Conservation (phyloP, 129 eudicot species). For the Chrysanthemum makinoi region DNA sequence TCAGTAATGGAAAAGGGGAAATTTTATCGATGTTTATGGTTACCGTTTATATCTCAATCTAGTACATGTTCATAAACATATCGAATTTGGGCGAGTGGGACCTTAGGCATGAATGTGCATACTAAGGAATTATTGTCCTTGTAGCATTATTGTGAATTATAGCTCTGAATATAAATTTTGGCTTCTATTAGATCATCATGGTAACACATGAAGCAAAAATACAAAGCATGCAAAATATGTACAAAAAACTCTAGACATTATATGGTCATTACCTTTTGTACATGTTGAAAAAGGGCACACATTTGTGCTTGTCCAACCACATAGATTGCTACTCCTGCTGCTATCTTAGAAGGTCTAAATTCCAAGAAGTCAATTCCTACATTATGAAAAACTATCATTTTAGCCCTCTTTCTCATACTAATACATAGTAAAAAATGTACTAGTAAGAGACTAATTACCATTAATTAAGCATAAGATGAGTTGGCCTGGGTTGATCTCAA, state of each 20-base stretch:
- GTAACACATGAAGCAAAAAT: constrained; percentile 17
- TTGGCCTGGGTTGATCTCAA: constrained; percentile 50
- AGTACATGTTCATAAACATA: background rate
- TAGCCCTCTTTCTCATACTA: constrained; percentile 16
- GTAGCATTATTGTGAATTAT: constrained; percentile 6
- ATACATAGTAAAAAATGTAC: background rate
- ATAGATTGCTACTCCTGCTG: constrained; percentile 77
- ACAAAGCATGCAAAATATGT: constrained; percentile 26
- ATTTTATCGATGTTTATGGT: background rate
- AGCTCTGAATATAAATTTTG: constrained; percentile 16
- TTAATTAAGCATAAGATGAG: constrained; percentile 50
- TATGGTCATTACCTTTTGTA: constrained; percentile 51
- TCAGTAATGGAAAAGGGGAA: background rate
- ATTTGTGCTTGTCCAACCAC: constrained; percentile 49
- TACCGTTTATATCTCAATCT: constrained; percentile 3
- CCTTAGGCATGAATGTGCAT: constrained; percentile 2
- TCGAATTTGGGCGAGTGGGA: constrained; percentile 18
- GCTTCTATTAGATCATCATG: constrained; percentile 23
- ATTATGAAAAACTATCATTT: constrained; percentile 30
- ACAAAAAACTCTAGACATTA: constrained; percentile 10
- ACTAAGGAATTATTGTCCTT: constrained; percentile 8
- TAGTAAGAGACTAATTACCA: constrained; percentile 34
- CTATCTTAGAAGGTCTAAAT: constrained; percentile 76
- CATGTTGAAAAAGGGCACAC: constrained; percentile 41
- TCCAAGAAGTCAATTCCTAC: constrained; percentile 79